Percentiles rank a stretch among this genome's conserved stretches.
Conservation (phyloP, 495 filamentous ascomycete genomes). For the Penicillium taxi region DNA sequence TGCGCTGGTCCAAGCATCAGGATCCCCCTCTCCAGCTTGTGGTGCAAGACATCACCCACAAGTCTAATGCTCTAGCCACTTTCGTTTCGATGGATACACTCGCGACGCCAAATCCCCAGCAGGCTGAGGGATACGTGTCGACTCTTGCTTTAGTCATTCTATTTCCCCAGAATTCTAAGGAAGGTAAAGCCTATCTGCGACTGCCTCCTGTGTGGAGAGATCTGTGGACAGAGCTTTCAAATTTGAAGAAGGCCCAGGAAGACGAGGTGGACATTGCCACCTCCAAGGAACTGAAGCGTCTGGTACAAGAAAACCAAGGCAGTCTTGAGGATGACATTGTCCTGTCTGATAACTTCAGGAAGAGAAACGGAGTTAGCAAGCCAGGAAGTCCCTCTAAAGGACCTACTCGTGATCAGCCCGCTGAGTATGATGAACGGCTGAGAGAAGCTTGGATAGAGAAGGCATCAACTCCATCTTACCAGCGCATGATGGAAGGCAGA, state of each 20-base stretch:
- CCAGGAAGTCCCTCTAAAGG: slow-evolving; percentile 32
- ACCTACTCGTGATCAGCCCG: slow-evolving; percentile 31
- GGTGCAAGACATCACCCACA: slow-evolving; percentile 33
- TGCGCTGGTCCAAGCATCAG: slow-evolving; percentile 75
- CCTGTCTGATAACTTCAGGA: slow-evolving; percentile 56
- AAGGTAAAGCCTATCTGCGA: slow-evolving; percentile 75
- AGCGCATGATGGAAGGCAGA: slow-evolving; percentile 45
- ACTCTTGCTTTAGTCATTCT: slow-evolving; percentile 75
- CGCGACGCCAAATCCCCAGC: slow-evolving; percentile 65
- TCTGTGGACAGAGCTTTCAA: slow-evolving; percentile 71
- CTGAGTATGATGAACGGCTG: slow-evolving; percentile 40
- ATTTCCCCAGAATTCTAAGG: slow-evolving; percentile 66
- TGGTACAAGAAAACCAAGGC: slow-evolving; percentile 37
- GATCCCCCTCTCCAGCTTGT: slow-evolving; percentile 41
- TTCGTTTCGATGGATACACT: slow-evolving; percentile 65
- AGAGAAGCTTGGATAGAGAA: slow-evolving; percentile 66
- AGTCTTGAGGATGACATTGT: slow-evolving; percentile 62
- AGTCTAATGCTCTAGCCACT: slow-evolving; percentile 36
- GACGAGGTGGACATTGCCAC: slow-evolving; percentile 59
- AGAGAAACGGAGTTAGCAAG: slow-evolving; percentile 51
- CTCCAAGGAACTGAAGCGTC: slow-evolving; percentile 44
- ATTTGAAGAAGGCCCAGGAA: slow-evolving; percentile 55
- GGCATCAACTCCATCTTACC: slow-evolving; percentile 45
- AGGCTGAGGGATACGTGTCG: slow-evolving; percentile 80
- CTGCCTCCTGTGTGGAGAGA: slow-evolving; percentile 77